Conservation (phyloP, 768 basidiomycete genomes). For the Trichaptum fuscoviolaceum region DNA sequence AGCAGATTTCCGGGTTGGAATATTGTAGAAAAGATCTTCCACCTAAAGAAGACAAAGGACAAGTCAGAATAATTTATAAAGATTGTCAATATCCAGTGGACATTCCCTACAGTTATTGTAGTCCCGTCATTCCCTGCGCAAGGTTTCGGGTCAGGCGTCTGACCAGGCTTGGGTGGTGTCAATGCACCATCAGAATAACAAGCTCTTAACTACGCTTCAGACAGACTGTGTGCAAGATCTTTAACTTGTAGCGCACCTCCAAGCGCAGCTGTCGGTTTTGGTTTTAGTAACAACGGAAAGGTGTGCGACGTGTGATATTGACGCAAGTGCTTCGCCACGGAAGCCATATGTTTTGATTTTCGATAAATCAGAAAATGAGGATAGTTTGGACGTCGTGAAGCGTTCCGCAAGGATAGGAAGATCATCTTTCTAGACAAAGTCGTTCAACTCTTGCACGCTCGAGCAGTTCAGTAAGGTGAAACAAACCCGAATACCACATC, state of each 20-base stretch:
- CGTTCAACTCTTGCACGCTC: background rate
- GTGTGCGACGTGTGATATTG: conserved; percentile 90
- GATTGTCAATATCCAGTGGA: background rate
- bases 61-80: background rate
- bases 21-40: conserved; percentile 94
- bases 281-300: conserved; percentile 90
- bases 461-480: background rate
- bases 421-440: conserved; percentile 63
- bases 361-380: conserved; percentile 79
- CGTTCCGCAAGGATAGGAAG: conserved; percentile 88
- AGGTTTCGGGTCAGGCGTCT: conserved; percentile 73
- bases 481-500: conserved; percentile 86
- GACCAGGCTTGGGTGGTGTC: conserved; percentile 63
- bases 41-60: conserved; percentile 45
- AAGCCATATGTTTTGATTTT: conserved; percentile 92
- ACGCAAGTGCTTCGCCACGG: conserved; percentile 93
- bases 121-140: conserved; percentile 96
- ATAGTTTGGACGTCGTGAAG: conserved; percentile 93
- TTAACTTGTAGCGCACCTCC: conserved; percentile 64
- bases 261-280: conserved; percentile 74
- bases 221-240: background rate
- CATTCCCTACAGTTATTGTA: conserved; percentile 60
- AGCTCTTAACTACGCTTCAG: conserved; percentile 45
- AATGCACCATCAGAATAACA: conserved; percentile 76
- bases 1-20: conserved; percentile 79